Evolutionary conservation across 345 rosid genomes (phyloP).

Genomic region (Pistacia integerrima): DNA sequence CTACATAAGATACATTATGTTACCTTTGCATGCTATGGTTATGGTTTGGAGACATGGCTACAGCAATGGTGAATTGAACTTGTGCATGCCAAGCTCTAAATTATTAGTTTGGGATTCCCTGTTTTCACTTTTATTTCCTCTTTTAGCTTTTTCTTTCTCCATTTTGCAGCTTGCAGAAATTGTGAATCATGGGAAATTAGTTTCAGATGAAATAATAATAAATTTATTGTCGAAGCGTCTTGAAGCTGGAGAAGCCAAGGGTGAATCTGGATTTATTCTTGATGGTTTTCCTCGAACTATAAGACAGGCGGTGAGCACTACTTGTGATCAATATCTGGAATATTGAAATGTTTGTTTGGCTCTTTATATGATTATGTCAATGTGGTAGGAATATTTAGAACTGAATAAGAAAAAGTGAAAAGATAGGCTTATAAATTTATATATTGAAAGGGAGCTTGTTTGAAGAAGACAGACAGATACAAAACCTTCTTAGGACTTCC

Average conservation of each 20-base stretch:
- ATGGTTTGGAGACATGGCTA: background rate
- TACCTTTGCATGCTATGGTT: background rate
- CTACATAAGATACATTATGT: background rate
- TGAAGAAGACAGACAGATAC: background rate
- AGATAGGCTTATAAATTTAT: background rate
- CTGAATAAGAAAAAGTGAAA: background rate
- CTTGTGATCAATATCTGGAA: slow-evolving; percentile 4
- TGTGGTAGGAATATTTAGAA: background rate
- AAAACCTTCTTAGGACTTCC: background rate
- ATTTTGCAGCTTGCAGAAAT: slow-evolving; percentile 75
- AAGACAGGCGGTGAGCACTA: slow-evolving; percentile 81
- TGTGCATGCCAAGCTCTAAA: background rate
- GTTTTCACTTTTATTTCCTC: slow-evolving; percentile 2
- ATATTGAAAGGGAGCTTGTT: background rate
- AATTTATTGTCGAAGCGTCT: slow-evolving; percentile 79
- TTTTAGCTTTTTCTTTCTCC: background rate
- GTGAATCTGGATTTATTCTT: slow-evolving; percentile 93
- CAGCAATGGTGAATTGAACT: background rate
- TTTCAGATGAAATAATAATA: slow-evolving; percentile 88
- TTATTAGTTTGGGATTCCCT: background rate
- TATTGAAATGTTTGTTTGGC: slow-evolving; percentile 6
- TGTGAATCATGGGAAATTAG: slow-evolving; percentile 81
- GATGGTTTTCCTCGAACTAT: slow-evolving; percentile 98
- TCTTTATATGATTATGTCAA: background rate
- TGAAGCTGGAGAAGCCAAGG: slow-evolving; percentile 66